phyloP scores from a whole-genome alignment of 1,284 basidiomycete genomes.

The Wallemia hederae region DNA sequence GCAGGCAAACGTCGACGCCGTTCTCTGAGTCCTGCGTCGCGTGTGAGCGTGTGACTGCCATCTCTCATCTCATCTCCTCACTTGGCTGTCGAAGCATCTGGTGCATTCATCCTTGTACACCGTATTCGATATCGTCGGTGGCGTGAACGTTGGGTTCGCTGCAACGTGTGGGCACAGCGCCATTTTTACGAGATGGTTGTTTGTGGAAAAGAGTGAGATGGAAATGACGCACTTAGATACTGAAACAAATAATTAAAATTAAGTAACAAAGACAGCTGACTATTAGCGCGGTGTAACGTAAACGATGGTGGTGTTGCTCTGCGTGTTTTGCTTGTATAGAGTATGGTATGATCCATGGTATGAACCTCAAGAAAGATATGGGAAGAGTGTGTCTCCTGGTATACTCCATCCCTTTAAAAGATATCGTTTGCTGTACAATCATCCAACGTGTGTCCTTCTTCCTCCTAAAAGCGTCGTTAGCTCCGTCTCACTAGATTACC shows the following conservation, averaged over 20 bases:
- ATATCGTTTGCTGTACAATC: background rate
- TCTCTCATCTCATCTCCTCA: background rate
- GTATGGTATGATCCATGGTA: too few species aligned
- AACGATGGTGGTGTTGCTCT: background rate
- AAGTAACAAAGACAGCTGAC: background rate
- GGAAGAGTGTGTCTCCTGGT: too few species aligned
- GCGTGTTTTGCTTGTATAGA: background rate
- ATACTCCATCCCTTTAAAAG: too few species aligned
- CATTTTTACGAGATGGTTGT: too few species aligned
- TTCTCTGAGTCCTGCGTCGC: slow-evolving; percentile 6
- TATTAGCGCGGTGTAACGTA: background rate
- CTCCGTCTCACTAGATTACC: background rate
- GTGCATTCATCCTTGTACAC: background rate
- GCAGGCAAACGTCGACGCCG: slow-evolving; percentile 68
- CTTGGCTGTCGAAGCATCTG: background rate
- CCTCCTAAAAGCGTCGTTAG: background rate
- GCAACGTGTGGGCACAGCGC: too few species aligned
- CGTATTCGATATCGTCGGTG: background rate
- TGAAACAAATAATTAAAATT: background rate
- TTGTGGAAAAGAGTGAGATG: too few species aligned
- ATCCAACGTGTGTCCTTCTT: background rate
- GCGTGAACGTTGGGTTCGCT: background rate
- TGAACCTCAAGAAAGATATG: too few species aligned
- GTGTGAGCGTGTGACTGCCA: too few species aligned
- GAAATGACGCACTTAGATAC: too few species aligned